Conservation (phyloP, 2,329 filamentous ascomycete species). For the Beauveria pseudobassiana region DNA sequence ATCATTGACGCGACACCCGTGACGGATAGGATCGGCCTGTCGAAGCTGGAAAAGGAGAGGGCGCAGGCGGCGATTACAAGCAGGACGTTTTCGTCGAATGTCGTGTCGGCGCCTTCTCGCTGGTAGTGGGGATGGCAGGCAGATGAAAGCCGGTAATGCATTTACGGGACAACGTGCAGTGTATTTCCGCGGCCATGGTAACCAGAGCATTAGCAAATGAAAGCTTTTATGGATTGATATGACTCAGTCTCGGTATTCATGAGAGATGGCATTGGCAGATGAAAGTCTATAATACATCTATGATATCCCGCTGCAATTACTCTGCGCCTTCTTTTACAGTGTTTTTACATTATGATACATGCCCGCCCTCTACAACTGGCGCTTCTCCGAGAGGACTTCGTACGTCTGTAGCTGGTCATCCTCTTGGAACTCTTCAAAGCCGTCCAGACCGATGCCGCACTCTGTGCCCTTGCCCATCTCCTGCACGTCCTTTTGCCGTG, state of each 20-base stretch:
- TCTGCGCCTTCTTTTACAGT: neutral
- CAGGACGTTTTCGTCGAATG: slow-evolving; percentile 43
- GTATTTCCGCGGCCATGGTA: too few relatives aligned
- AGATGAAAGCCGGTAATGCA: too few relatives aligned
- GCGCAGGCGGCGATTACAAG: slow-evolving; percentile 39
- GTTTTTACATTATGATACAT: slow-evolving; percentile 7
- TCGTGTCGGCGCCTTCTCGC: slow-evolving; percentile 39
- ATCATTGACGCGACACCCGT: slow-evolving; percentile 89
- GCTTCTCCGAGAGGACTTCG: slow-evolving; percentile 69
- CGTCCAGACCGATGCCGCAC: slow-evolving; percentile 80
- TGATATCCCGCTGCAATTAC: neutral
- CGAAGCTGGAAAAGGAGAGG: slow-evolving; percentile 49
- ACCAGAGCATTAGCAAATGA: too few relatives aligned
- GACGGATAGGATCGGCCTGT: slow-evolving; percentile 71
- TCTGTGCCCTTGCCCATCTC: slow-evolving; percentile 92
- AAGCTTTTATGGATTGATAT: too few relatives aligned
- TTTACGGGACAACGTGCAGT: too few relatives aligned
- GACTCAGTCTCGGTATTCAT: too few relatives aligned
- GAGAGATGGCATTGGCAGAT: neutral
- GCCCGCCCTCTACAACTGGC: slow-evolving; percentile 37
- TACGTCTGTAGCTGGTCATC: slow-evolving; percentile 87
- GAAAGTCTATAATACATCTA: slow-evolving; percentile 4
- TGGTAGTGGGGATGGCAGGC: neutral
- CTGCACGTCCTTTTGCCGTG: slow-evolving; percentile 84
- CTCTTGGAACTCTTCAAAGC: slow-evolving; percentile 67